Evolutionary conservation across 805 yeast genomes (phyloP).

Genomic region (Candida gorgasii): DNA sequence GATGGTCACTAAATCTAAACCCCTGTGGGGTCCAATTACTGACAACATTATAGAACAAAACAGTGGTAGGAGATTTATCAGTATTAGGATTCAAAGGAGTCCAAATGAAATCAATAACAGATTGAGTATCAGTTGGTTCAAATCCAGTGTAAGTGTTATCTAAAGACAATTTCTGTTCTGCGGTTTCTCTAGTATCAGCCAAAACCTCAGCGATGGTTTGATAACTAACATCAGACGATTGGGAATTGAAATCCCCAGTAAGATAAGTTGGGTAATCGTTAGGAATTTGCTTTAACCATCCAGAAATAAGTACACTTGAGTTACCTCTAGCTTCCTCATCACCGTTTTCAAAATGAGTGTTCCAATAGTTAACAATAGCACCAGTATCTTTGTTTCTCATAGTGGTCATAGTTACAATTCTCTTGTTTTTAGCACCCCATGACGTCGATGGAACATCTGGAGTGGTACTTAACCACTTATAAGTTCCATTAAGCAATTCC

Average conservation of each 20-base stretch:
- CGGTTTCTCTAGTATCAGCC: slow-evolving; percentile 31
- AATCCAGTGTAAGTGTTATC: slow-evolving; percentile 45
- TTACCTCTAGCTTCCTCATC: slow-evolving; percentile 47
- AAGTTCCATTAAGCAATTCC: slow-evolving; percentile 38
- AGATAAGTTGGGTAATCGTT: slow-evolving; percentile 41
- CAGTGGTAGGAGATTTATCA: slow-evolving; percentile 17
- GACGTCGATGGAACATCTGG: slow-evolving; percentile 51
- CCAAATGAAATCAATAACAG: slow-evolving; percentile 43
- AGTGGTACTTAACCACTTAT: slow-evolving; percentile 55
- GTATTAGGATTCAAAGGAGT: slow-evolving; percentile 27
- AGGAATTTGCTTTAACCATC: slow-evolving; percentile 36
- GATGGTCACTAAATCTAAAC: slow-evolving; percentile 45
- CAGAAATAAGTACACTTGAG: slow-evolving; percentile 46
- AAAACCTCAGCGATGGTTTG: slow-evolving; percentile 32
- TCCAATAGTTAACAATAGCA: slow-evolving; percentile 43
- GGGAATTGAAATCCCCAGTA: slow-evolving; percentile 59
- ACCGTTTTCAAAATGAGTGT: slow-evolving; percentile 53
- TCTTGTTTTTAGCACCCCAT: slow-evolving; percentile 40
- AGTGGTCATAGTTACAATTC: slow-evolving; percentile 42
- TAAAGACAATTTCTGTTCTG: slow-evolving; percentile 22
- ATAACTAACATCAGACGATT: slow-evolving; percentile 20
- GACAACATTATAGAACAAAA: slow-evolving; percentile 29
- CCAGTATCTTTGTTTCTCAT: slow-evolving; percentile 42
- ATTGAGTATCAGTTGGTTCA: slow-evolving; percentile 21
- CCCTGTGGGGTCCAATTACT: slow-evolving; percentile 35